Percentiles rank a stretch among this genome's conserved stretches.
These are phyloP conservation scores for Myxozyma sirexii DNA, from an alignment of 805 yeast genomes.

Conservation along the genomic window DNA sequence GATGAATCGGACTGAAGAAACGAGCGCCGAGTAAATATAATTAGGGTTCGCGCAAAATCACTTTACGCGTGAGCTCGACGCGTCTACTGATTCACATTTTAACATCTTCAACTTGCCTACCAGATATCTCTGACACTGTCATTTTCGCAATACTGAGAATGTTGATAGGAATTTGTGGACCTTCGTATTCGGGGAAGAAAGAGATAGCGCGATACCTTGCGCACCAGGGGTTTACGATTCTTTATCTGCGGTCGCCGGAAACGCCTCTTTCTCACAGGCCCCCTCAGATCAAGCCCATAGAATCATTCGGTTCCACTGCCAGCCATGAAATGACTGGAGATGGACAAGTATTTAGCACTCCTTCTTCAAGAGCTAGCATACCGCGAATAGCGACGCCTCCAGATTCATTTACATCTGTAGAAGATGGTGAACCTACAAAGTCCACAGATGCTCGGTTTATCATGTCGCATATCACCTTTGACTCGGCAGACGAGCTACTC, in stretches of 20 bases:
- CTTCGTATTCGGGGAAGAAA: slow-evolving; percentile 65
- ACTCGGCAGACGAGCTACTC: slow-evolving; percentile 50
- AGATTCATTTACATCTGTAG: background rate
- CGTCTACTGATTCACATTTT: background rate
- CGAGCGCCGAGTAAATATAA: too few species aligned
- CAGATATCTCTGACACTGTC: too few species aligned
- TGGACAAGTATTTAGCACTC: background rate
- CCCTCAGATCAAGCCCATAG: slow-evolving; percentile 12
- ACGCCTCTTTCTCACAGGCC: slow-evolving; percentile 6
- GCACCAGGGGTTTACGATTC: slow-evolving; percentile 36
- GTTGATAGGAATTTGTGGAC: slow-evolving; percentile 78
- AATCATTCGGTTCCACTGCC: too few species aligned
- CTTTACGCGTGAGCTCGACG: background rate
- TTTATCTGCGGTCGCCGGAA: slow-evolving; percentile 10
- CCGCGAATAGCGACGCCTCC: background rate
- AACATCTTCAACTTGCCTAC: too few species aligned
- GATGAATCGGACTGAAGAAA: too few species aligned
- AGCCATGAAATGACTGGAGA: too few species aligned
- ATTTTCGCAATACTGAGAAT: too few species aligned
- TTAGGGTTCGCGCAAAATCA: background rate
- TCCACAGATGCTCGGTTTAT: background rate
- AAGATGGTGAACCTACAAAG: background rate
- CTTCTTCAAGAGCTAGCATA: too few species aligned
- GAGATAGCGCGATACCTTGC: slow-evolving; percentile 62
- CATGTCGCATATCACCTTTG: slow-evolving; percentile 41